Evolutionary conservation across 106 monocot genomes (phyloP).

Genomic region (Acanthochlamys bracteata): DNA sequence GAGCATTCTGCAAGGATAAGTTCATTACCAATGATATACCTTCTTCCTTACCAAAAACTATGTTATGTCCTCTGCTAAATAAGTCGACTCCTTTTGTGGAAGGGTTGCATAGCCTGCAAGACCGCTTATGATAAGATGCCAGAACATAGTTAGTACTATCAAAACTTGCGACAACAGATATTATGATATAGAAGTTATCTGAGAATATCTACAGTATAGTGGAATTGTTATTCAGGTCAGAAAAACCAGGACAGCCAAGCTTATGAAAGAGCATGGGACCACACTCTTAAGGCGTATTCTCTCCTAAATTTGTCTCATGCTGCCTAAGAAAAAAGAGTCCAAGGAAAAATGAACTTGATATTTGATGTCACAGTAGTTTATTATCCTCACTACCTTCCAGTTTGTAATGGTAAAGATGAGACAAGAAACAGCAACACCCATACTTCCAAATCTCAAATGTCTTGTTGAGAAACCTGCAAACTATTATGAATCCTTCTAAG

Average conservation of each 20-base stretch:
- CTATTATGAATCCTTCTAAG: conserved; percentile 31
- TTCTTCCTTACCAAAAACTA: conserved; percentile 43
- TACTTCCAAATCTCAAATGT: conserved; percentile 94
- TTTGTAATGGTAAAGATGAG: conserved; percentile 59
- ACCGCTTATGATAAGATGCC: background rate
- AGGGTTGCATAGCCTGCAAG: conserved; percentile 72
- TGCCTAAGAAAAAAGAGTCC: no score
- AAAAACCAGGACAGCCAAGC: no score
- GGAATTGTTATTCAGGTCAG: no score
- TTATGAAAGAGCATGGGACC: no score
- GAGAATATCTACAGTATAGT: no score
- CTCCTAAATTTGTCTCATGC: no score
- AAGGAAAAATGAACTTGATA: no score
- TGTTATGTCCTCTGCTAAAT: conserved; percentile 36
- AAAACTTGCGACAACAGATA: background rate
- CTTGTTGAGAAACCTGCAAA: conserved; percentile 68
- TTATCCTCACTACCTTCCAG: conserved; percentile 61
- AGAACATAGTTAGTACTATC: background rate
- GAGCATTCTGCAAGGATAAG: no score
- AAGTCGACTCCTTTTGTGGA: conserved; percentile 78
- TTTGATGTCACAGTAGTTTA: no score
- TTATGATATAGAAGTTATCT: background rate
- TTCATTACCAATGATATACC: no score
- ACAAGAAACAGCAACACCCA: conserved; percentile 86
- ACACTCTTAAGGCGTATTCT: no score